phyloP scores from a whole-genome alignment of 2,329 filamentous ascomycete species.

The Sporothrix dimorphospora region DNA sequence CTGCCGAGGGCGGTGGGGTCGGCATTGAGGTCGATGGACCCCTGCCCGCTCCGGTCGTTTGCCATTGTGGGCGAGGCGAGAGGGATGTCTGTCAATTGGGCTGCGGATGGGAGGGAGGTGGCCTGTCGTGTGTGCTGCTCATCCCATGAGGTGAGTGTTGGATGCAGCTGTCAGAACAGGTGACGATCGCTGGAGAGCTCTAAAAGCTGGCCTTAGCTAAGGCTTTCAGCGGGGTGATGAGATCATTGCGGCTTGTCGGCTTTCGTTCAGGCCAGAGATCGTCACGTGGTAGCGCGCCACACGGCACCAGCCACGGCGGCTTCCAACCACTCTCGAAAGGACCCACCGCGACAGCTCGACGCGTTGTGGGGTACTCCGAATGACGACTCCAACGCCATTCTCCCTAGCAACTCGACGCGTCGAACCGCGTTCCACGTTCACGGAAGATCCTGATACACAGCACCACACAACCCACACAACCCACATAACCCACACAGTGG shows the following conservation, averaged over 20 bases:
- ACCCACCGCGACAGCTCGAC: slow-evolving; percentile 19
- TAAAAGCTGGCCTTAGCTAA: slow-evolving; percentile 13
- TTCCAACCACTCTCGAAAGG: not conserved
- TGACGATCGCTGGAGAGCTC: not conserved
- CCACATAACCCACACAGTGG: slow-evolving; percentile 6
- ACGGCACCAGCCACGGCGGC: slow-evolving; percentile 2
- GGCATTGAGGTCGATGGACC: not conserved
- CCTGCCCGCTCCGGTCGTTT: not conserved
- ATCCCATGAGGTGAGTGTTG: not conserved
- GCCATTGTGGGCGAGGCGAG: slow-evolving; percentile 8
- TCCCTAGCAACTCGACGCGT: slow-evolving; percentile 27
- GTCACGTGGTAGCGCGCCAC: slow-evolving; percentile 19
- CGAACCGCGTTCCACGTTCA: not conserved
- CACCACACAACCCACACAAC: not conserved
- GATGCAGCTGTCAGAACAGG: not conserved
- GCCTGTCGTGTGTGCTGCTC: not conserved
- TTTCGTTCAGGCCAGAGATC: not conserved
- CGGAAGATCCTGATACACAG: not conserved
- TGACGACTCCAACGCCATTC: not conserved
- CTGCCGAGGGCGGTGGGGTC: slow-evolving; percentile 22
- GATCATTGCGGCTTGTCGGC: not conserved
- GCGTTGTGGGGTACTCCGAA: slow-evolving; percentile 30
- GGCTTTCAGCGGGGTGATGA: slow-evolving; percentile 6
- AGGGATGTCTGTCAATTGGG: not conserved
- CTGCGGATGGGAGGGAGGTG: not conserved